Base-by-base conservation (phyloP, 2,329 filamentous ascomycete genomes). In the Verticillium isaacii region DNA sequence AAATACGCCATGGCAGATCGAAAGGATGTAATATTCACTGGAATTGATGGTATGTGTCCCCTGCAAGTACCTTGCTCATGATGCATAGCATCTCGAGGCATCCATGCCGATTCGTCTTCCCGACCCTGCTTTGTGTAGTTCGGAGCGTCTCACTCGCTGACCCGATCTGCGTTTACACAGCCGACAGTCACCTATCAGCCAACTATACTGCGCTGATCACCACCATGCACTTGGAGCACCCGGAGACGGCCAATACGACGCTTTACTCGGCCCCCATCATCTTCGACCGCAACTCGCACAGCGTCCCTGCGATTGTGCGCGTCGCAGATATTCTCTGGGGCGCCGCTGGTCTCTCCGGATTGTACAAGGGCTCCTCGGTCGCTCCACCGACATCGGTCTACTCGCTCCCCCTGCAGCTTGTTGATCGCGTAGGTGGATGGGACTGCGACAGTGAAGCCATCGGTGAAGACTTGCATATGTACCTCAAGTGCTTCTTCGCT, bases 391-490 rank as follows among this genome's bases (percentile, higher is more conserved):
- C 89, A 0, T 91, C 89, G 0, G 89, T 91, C 37, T 92, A 91
- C 70, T 91, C 89, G 5, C 73, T 91, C 0, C 85, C 89, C 1
- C 81, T 92, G 50, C 81, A 84, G 56, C 75, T 92, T 17, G 83
- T 89, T 50, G 88, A 90, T 67, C 81, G 84, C 32, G 89, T 90
- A 34, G 87, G 87, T 11, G 89, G 89, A 32, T 92, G 89, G 89
- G 89, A 91, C 70, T 84, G 85, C 60, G 87, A 85, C 59, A 81
- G 85, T 1, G 88, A 90, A 64, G 88, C 89, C 23, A 91, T 92
- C 66, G 89, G 89, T 54, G 89, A 92, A 73, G 89, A 91, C 69
- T 74, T 91, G 69, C 89, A 92, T 76, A 91, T 91, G 89, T 89
- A 89, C 70, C 80, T 91, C 65, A 91, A 91, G 78, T 91, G 88